Percentiles rank a stretch among this genome's conserved stretches.
Conservation (phyloP, 495 filamentous ascomycete genomes). For the Astrothelium subdiscretum region DNA sequence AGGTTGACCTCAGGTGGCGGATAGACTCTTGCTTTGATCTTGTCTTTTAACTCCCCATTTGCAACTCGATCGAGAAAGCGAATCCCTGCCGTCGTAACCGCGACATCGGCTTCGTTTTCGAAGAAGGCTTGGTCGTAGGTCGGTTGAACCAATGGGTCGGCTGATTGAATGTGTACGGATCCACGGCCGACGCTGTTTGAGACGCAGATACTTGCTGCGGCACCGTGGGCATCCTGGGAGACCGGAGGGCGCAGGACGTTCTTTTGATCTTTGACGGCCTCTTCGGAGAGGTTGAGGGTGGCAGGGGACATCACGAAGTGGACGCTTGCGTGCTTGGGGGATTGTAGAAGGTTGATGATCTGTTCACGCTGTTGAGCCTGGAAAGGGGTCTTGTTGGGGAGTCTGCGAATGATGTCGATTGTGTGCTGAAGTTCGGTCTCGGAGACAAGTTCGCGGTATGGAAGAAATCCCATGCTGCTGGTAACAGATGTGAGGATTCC, state of each 20-base stretch:
- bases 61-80: neutral
- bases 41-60: slow-evolving; percentile 2
- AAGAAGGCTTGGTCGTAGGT: slow-evolving; percentile 9
- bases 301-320: neutral
- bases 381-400: neutral
- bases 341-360: neutral
- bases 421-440: neutral
- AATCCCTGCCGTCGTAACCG: slow-evolving; percentile 7
- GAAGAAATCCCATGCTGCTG: slow-evolving; percentile 17
- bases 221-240: neutral
- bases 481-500: slow-evolving; percentile 9
- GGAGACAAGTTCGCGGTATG: slow-evolving; percentile 1
- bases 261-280: slow-evolving; percentile 10
- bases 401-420: neutral
- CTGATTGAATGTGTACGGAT: slow-evolving; percentile 14
- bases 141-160: slow-evolving; percentile 8
- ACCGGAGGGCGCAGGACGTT: slow-evolving; percentile 4
- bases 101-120: slow-evolving; percentile 10
- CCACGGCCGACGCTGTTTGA: slow-evolving; percentile 6
- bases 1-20: slow-evolving; percentile 6
- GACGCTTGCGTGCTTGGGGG: neutral
- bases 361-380: neutral
- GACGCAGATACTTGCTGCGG: neutral
- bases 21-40: slow-evolving; percentile 4
- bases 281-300: slow-evolving; percentile 1